Conservation (phyloP, 352 stramenopile species). For the Aphanomyces cochlioides region DNA sequence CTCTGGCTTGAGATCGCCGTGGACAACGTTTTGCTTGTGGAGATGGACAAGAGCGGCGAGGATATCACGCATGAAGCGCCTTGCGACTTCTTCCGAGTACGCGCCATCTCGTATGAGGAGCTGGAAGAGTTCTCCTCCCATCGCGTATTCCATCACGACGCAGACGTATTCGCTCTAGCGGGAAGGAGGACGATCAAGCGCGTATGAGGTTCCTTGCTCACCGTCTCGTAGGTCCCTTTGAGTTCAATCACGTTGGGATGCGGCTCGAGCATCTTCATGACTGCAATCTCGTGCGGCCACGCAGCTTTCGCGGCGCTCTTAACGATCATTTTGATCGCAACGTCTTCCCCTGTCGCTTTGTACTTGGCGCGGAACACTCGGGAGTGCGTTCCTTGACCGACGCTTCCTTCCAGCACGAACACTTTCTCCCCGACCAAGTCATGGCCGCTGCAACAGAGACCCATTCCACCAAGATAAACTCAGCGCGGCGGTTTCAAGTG, state of each 20-base stretch:
- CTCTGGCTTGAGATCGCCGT: conserved; percentile 77
- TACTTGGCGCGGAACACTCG: conserved; percentile 47
- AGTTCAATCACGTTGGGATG: conserved; percentile 60
- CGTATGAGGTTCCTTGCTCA: neutral
- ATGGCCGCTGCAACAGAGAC: conserved; percentile 24
- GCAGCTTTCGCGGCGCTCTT: conserved; percentile 34
- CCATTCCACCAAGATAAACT: neutral
- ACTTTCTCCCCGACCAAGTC: neutral
- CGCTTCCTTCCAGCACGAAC: conserved; percentile 14
- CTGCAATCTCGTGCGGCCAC: conserved; percentile 51
- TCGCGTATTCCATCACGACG: conserved; percentile 56
- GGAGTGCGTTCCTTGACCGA: conserved; percentile 50
- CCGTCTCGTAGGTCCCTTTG: conserved; percentile 49
- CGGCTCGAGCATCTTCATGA: conserved; percentile 46
- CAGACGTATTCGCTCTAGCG: conserved; percentile 39
- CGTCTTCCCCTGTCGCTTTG: conserved; percentile 35
- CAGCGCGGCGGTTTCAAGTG: neutral
- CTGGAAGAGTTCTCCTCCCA: conserved; percentile 66
- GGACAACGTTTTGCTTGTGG: conserved; percentile 39
- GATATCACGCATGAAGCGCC: conserved; percentile 46
- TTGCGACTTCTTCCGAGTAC: conserved; percentile 71
- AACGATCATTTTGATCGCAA: conserved; percentile 65
- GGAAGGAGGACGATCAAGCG: neutral
- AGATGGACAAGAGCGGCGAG: conserved; percentile 45
- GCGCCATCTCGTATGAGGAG: conserved; percentile 61